A percentile compares a stretch with the other conserved stretches of the same genome.
phyloP scores from a whole-genome alignment of 768 basidiomycete species.

The Mrakia hoshinonis region DNA sequence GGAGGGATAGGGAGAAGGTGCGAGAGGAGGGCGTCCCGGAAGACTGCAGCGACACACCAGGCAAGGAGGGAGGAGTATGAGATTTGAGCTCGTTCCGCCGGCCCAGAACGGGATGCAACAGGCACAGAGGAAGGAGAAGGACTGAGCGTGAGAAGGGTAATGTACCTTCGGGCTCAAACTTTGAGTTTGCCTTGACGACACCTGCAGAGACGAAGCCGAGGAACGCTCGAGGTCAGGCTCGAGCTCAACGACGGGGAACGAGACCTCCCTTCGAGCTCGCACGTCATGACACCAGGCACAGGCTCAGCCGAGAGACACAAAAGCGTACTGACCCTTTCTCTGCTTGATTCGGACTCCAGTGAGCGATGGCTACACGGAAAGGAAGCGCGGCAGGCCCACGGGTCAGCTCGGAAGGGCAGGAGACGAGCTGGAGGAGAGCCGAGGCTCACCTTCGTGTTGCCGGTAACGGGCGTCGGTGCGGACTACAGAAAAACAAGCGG shows the following conservation, averaged over 20 bases:
- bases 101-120: not conserved
- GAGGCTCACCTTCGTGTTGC: slow-evolving; percentile 14
- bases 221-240: not conserved
- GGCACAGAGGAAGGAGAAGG: not conserved
- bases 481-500: not conserved
- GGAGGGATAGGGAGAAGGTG: slow-evolving; percentile 72
- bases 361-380: slow-evolving; percentile 16
- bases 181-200: slow-evolving; percentile 32
- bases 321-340: slow-evolving; percentile 17
- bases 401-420: not conserved
- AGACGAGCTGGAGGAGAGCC: not conserved
- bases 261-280: not conserved
- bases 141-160: not conserved
- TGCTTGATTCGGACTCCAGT: slow-evolving; percentile 30
- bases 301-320: not conserved
- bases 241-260: not conserved
- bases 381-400: not conserved
- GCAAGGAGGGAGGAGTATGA: not conserved
- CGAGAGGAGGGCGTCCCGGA: slow-evolving; percentile 87
- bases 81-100: not conserved
- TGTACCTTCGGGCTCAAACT: slow-evolving; percentile 33
- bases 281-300: not conserved
- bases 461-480: slow-evolving; percentile 2
- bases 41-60: slow-evolving; percentile 49
- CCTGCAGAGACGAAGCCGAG: slow-evolving; percentile 20